Percentiles rank a stretch among this genome's conserved stretches.
phyloP scores from a whole-genome alignment of 1,284 basidiomycete genomes.

The Fistulina hepatica region DNA sequence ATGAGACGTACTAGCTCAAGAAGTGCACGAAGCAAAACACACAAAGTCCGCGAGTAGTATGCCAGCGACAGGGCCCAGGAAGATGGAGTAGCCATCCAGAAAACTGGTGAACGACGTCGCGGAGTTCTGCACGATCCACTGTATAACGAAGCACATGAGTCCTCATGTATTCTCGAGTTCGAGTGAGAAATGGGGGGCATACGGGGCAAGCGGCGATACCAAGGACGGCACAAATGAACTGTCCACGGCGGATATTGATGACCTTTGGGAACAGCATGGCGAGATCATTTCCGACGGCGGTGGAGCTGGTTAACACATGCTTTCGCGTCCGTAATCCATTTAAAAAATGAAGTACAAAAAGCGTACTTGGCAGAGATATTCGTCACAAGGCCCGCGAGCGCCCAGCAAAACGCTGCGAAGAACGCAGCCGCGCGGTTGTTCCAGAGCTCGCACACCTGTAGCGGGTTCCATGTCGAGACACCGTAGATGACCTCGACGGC shows the following conservation, averaged over 20 bases:
- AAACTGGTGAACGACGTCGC: constrained; percentile 14
- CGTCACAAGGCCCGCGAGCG: constrained; percentile 47
- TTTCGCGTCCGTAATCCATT: no score
- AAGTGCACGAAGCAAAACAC: no score
- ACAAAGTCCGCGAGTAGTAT: constrained; percentile 31
- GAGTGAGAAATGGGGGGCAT: constrained; percentile 29
- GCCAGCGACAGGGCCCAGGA: constrained; percentile 33
- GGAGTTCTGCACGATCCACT: constrained; percentile 17
- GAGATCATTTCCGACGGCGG: constrained; percentile 17
- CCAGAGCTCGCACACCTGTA: constrained; percentile 42
- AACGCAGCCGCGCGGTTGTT: constrained; percentile 59
- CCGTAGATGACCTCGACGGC: constrained; percentile 30
- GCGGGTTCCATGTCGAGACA: constrained; percentile 38
- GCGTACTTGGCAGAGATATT: constrained; percentile 48
- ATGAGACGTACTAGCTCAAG: no score
- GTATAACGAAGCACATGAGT: constrained; percentile 11
- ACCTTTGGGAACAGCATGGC: constrained; percentile 24
- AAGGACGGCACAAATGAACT: constrained; percentile 50
- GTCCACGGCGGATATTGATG: constrained; percentile 55
- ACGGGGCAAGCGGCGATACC: constrained; percentile 32
- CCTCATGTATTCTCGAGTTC: constrained; percentile 28
- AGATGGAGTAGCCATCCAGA: constrained; percentile 23
- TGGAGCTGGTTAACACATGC: constrained; percentile 13
- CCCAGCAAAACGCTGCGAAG: constrained; percentile 48
- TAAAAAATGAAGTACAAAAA: no score